Evolutionary conservation across 768 basidiomycete genomes (phyloP), one percentile per base, ranked within the genome.

Genomic region (Kwoniella bestiolae): DNA sequence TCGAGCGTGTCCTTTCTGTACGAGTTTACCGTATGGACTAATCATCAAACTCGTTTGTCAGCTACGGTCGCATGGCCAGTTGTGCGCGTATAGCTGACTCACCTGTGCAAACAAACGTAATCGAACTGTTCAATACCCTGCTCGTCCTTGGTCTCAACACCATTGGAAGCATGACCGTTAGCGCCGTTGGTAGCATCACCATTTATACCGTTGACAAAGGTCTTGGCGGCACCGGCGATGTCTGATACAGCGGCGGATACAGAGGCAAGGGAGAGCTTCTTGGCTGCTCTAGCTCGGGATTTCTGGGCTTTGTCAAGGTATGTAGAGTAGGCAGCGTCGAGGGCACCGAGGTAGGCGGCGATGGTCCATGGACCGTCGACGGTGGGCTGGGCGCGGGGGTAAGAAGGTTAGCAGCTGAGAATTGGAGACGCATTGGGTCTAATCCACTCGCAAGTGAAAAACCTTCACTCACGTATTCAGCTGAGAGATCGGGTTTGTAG

Each of bases 281-380:
- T 84, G 23, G 84, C 85, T 9, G 67, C 67, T 35, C 74, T 65
- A 34, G 77, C 76, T 59, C 76, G 67, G 1, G 76, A 78, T 79
- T 87, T 88, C 12, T 88, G 87, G 63, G 86, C 84, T 83, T 97
- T 97, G 70, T 89, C 86, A 67, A 89, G 86, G 88, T 87, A 98
- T 65, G 87, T 85, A 44, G 85, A 84, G 84, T 97, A 99, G 21
- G 94, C 88, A 58, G 87, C 86, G 81, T 99, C 96, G 65, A 99
- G 86, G 35, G 95, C 93, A 65, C 91, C 89, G 74, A 94, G 89
- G 84, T 99, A 99, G 46, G 92, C 92, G 58, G 91, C 91, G 65
- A 96, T 91, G 7, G 96, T 95, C 49, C 95, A 89, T 5, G 95
- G 96, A 2, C 96, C 96, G 78, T 99, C 95, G 53, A 99, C 95